Base-by-base conservation (phyloP, 495 filamentous ascomycete species). In the Staphylotrichum longicolle region DNA sequence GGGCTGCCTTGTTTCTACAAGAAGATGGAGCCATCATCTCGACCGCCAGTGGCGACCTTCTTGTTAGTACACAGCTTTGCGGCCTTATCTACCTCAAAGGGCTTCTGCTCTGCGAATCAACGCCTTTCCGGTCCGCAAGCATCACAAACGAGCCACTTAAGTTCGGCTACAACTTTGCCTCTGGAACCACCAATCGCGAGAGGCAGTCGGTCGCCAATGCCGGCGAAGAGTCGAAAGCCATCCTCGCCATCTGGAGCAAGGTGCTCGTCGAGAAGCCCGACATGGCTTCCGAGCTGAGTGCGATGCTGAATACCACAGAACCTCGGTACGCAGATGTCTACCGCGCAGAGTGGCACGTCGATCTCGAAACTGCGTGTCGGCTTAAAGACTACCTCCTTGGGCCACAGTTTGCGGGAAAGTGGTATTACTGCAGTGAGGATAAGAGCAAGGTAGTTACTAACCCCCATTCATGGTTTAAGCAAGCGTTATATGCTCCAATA, bases 101-200 rank as follows among this genome's bases (percentile, higher is more conserved):
- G 5, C 46, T 48, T 30, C 27, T 48, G 46, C 20, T 48, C 6
- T 48, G 7, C 46, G 46, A 48, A 2, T 48, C 46, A 5, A 32
- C 27, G 5, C 15, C 46, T 8, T 39, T 0, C 20, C 61, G 44
- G 45, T 65, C 60, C 32, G 61, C 63, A 4, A 66, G 63, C 30
- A 60, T 64, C 15, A 64, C 63, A 0, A 62, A 62, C 33, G 48
- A 62, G 15, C 39, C 33, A 8, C 54, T 66, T n/a, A 49, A 30
- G 44, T 69, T 57, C 53, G 63, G 61, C 14, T 69, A 69, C 45
- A 69, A 69, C 42, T 66, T 69, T 34, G 58, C 58, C 42, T 42
- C 10, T 45, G 66, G 66, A 2, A 32, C 15, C 0, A 62, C 61
- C 14, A 69, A 66, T 50, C 63, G 66, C 27, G 63, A 69, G 55